phyloP scores from a whole-genome alignment of 2,329 filamentous ascomycete genomes.

The Calonectria ilicicola region DNA sequence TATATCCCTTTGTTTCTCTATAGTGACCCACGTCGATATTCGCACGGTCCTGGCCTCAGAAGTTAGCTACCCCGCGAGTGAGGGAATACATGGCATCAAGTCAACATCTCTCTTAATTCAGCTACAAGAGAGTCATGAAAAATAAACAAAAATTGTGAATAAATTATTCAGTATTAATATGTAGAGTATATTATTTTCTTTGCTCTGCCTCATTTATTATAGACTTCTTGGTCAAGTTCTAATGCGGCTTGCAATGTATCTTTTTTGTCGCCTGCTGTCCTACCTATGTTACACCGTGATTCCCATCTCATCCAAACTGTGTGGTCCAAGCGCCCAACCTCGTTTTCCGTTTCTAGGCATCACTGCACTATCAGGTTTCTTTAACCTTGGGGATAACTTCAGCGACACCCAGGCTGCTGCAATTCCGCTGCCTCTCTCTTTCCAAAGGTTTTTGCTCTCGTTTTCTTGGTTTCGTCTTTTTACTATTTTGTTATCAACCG shows the following conservation, averaged over 20 bases:
- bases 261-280: neutral
- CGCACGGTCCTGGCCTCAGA: neutral
- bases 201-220: too few relatives aligned
- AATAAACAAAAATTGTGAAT: too few relatives aligned
- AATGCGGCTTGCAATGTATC: too few relatives aligned
- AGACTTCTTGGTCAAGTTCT: too few relatives aligned
- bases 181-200: too few relatives aligned
- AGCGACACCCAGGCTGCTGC: neutral
- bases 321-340: conserved; percentile 1
- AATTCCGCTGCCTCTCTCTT: neutral
- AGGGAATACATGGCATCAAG: too few relatives aligned
- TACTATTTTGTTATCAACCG: neutral
- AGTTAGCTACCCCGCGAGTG: too few relatives aligned
- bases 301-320: neutral
- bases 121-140: too few relatives aligned
- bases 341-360: neutral
- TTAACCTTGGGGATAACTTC: neutral
- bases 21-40: neutral
- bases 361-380: neutral
- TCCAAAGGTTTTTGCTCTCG: neutral
- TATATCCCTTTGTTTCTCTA: neutral
- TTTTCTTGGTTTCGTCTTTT: neutral
- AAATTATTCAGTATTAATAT: too few relatives aligned
- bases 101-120: too few relatives aligned
- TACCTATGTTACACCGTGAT: neutral